phyloP scores from a whole-genome alignment of 1,284 basidiomycete species.

The Blastosporella zonata region DNA sequence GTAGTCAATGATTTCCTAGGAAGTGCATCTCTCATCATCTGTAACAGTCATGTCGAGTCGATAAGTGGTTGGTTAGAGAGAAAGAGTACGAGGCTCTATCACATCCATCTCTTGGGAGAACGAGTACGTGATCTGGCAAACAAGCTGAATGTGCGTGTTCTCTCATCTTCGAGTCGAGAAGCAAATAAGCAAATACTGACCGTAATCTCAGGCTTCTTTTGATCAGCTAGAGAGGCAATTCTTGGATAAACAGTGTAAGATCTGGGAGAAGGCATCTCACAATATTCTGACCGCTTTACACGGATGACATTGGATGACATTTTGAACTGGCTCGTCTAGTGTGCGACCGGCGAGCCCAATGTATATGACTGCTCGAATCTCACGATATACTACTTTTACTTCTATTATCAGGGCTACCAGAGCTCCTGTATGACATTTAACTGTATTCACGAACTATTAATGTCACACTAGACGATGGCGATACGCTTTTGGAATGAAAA shows the following conservation, averaged over 20 bases:
- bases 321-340: neutral
- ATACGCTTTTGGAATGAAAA: neutral
- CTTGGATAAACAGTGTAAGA: neutral
- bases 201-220: neutral
- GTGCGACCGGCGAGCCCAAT: no score
- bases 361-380: no score
- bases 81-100: neutral
- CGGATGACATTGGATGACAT: neutral
- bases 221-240: neutral
- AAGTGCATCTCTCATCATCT: neutral
- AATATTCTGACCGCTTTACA: neutral
- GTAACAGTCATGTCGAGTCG: constrained; percentile 6
- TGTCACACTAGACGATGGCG: neutral
- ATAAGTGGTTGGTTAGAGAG: constrained; percentile 2
- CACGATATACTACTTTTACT: neutral
- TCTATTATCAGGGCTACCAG: neutral
- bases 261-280: neutral
- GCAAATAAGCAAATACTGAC: neutral
- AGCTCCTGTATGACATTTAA: no score
- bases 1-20: neutral
- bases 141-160: neutral
- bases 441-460: neutral
- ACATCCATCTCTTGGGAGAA: constrained; percentile 1
- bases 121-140: neutral
- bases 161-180: neutral